Evolutionary conservation across 257 asterid genomes (phyloP).

Genomic region (Solanum pinnatisectum): DNA sequence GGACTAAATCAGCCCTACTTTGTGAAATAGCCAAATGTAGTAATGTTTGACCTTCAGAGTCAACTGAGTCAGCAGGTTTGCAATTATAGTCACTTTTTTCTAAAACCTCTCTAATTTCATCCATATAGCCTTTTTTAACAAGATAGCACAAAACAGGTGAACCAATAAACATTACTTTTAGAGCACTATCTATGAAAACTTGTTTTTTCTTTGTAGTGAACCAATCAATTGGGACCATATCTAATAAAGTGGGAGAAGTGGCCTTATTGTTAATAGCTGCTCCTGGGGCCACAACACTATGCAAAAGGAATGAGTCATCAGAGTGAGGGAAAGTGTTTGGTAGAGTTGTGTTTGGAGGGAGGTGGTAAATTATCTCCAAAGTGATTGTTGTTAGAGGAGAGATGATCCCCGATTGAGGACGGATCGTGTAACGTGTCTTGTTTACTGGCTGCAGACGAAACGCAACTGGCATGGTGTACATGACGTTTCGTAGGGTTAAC

Average conservation of each 20-base stretch:
- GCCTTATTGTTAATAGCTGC: slow-evolving; percentile 32
- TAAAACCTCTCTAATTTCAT: slow-evolving; percentile 57
- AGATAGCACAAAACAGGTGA: slow-evolving; percentile 33
- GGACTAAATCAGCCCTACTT: slow-evolving; percentile 66
- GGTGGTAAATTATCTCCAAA: slow-evolving; percentile 43
- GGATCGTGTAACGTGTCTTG: slow-evolving; percentile 33
- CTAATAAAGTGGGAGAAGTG: slow-evolving; percentile 19
- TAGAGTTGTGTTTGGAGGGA: slow-evolving; percentile 23
- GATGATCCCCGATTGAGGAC: slow-evolving; percentile 67
- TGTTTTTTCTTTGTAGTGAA: slow-evolving; percentile 73
- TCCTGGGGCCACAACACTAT: slow-evolving; percentile 72
- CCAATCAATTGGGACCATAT: slow-evolving; percentile 61
- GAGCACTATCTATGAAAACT: slow-evolving; percentile 69
- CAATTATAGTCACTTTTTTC: slow-evolving; percentile 49
- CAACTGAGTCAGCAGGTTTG: slow-evolving; percentile 46
- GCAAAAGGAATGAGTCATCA: slow-evolving; percentile 50
- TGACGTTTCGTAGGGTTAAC: slow-evolving; percentile 52
- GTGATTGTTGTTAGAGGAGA: slow-evolving; percentile 43
- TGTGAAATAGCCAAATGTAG: slow-evolving; percentile 55
- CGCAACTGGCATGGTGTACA: slow-evolving; percentile 89
- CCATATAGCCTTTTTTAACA: slow-evolving; percentile 45
- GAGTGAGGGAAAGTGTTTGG: slow-evolving; percentile 46
- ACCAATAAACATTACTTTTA: slow-evolving; percentile 62
- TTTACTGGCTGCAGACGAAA: slow-evolving; percentile 52
- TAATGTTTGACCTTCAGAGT: slow-evolving; percentile 47